Conservation (phyloP, 2,329 filamentous ascomycete species). For the Beauveria australis region DNA sequence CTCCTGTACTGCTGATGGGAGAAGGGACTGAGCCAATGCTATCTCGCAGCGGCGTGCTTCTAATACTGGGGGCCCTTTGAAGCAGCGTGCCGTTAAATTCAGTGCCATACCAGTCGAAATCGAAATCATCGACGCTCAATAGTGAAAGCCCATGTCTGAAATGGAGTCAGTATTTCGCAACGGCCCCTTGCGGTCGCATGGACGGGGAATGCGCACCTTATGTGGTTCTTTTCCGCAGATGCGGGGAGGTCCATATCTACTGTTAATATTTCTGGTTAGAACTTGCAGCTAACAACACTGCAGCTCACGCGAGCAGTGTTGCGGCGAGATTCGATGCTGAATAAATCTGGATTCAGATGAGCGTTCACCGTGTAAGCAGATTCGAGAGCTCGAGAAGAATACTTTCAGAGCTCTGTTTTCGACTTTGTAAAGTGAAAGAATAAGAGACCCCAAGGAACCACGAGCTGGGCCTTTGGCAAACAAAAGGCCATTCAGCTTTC, state of each 20-base stretch:
- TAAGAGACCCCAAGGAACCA: not conserved
- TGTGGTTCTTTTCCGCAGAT: not conserved
- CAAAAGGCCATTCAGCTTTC: constrained; percentile 6
- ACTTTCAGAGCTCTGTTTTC: not conserved
- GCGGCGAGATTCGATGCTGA: not conserved
- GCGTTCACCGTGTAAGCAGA: not conserved
- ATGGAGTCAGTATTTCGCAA: not conserved
- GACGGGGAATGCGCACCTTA: not conserved
- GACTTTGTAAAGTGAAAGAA: not conserved
- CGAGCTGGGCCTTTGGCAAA: not conserved
- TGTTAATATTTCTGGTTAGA: not conserved
- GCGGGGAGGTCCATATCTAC: constrained; percentile 2
- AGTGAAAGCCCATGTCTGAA: constrained; percentile 5
- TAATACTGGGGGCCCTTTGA: not conserved
- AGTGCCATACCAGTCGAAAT: not conserved
- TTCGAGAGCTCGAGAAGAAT: not conserved
- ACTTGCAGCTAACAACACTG: not conserved
- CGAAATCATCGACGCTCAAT: not conserved
- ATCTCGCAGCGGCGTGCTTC: not conserved
- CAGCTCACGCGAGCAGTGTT: not conserved
- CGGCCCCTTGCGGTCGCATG: not conserved
- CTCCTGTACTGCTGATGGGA: not conserved
- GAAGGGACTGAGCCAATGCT: not conserved
- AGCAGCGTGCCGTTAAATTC: not conserved
- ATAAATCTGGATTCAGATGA: not conserved